These are phyloP conservation scores for Ramaria rubella DNA, from an alignment of 768 basidiomycete species.

Conservation along the genomic window DNA sequence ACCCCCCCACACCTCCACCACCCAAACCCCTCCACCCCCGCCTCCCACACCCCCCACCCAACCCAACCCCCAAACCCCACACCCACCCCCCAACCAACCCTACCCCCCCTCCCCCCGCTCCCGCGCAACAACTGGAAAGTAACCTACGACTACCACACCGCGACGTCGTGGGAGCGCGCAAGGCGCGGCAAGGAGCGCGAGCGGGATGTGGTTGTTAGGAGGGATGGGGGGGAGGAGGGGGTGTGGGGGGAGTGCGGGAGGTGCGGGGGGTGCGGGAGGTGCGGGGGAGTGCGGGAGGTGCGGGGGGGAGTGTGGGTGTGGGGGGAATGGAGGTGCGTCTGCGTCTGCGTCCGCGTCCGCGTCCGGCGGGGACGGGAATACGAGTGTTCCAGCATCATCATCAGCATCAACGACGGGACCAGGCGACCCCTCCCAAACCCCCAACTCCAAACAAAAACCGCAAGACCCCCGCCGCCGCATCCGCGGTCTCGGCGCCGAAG, in stretches of 20 bases:
- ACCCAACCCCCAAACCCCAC: neutral
- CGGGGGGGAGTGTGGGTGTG: no score
- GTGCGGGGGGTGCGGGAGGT: no score
- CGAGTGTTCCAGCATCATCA: no score
- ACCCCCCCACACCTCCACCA: neutral
- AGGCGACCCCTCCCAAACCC: neutral
- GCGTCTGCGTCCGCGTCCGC: neutral
- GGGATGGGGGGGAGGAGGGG: constrained; percentile 6
- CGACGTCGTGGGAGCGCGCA: constrained; percentile 41
- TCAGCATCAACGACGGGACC: no score
- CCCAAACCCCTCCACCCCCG: constrained; percentile 15
- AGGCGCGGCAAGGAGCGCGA: constrained; percentile 42
- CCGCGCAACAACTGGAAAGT: constrained; percentile 7
- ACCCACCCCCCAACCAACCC: neutral
- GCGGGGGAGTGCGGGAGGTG: no score
- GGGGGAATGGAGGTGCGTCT: no score
- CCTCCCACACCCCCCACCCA: neutral
- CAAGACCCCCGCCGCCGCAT: constrained; percentile 1
- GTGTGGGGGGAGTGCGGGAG: no score
- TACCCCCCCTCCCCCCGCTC: constrained; percentile 16
- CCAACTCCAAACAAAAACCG: no score
- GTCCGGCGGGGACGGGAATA: no score
- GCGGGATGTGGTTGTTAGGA: constrained; percentile 3
- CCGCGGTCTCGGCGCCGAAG: neutral
- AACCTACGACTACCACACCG: constrained; percentile 42